A percentile compares a stretch with the other conserved stretches of the same genome.
Conservation (phyloP, 2,329 filamentous ascomycete genomes). For the Verticillium zaregamsianum region DNA sequence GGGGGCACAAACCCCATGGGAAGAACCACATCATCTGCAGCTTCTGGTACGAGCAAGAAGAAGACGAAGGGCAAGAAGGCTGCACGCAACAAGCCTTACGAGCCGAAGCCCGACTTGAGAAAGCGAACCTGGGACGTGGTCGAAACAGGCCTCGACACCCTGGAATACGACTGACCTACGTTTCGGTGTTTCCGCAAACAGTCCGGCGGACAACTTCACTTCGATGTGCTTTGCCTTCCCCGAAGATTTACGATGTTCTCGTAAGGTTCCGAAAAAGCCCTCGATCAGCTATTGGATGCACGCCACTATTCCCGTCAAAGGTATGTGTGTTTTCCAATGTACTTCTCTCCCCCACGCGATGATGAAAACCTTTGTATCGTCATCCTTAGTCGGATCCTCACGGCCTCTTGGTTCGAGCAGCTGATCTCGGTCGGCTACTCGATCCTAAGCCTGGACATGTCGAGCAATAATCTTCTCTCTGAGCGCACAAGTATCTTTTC, state of each 20-base stretch:
- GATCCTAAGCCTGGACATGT: constrained; percentile 34
- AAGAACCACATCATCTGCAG: not conserved
- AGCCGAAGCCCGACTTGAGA: constrained; percentile 56
- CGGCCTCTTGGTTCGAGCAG: constrained; percentile 17
- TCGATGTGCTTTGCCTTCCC: too few relatives aligned
- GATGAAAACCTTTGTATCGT: constrained; percentile 89
- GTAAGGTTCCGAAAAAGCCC: too few relatives aligned
- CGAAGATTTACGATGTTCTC: too few relatives aligned
- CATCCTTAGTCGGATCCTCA: constrained; percentile 85
- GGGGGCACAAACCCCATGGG: constrained; percentile 7
- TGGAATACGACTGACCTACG: constrained; percentile 50
- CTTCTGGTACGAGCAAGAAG: constrained; percentile 17
- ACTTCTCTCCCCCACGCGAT: constrained; percentile 35
- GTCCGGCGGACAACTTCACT: too few relatives aligned
- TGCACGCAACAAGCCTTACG: constrained; percentile 31
- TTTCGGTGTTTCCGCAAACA: constrained; percentile 39
- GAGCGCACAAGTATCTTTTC: constrained; percentile 20
- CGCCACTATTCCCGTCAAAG: not conserved
- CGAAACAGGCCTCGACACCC: constrained; percentile 53
- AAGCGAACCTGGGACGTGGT: constrained; percentile 67
- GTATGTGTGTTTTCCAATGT: not conserved
- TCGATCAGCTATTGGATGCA: too few relatives aligned
- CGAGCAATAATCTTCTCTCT: constrained; percentile 56
- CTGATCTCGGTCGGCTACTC: constrained; percentile 1
- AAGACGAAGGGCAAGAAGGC: constrained; percentile 36